A percentile compares a stretch with the other conserved stretches of the same genome.
These are phyloP conservation scores for Kluyveromyces dobzhanskii DNA, from an alignment of 805 yeast genomes.

Conservation along the genomic window DNA sequence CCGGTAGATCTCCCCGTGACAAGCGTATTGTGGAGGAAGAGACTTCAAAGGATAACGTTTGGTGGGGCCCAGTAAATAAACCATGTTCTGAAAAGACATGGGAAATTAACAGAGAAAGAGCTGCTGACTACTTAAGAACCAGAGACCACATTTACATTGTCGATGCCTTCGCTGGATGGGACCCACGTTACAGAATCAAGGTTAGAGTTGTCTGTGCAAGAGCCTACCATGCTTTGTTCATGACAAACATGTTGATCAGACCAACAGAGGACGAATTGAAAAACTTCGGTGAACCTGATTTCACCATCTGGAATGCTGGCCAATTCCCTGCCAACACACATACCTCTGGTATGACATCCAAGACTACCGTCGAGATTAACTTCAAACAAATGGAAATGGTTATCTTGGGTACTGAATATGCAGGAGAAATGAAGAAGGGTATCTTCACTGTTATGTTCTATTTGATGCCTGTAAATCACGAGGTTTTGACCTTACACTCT, in stretches of 20 bases:
- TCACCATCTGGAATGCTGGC: slow-evolving; percentile 97
- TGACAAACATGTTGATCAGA: slow-evolving; percentile 96
- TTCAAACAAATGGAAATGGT: slow-evolving; percentile 98
- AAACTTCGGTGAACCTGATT: slow-evolving; percentile 93
- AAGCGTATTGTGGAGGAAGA: slow-evolving; percentile 95
- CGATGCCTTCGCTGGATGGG: slow-evolving; percentile 99
- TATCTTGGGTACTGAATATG: slow-evolving; percentile 96
- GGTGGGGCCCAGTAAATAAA: slow-evolving; percentile 99
- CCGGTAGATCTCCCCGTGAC: slow-evolving; percentile 98
- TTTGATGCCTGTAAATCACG: slow-evolving; percentile 90
- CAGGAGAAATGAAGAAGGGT: slow-evolving; percentile 99
- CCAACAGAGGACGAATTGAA: slow-evolving; percentile 86
- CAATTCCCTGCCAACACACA: slow-evolving; percentile 96
- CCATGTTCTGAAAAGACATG: slow-evolving; percentile 90
- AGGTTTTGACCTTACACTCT: slow-evolving; percentile 89
- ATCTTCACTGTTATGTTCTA: slow-evolving; percentile 98
- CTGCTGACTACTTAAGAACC: slow-evolving; percentile 92
- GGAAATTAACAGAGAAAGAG: slow-evolving; percentile 93
- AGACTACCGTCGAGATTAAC: slow-evolving; percentile 92
- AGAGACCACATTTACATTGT: slow-evolving; percentile 89
- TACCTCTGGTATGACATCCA: slow-evolving; percentile 95
- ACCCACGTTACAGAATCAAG: slow-evolving; percentile 92
- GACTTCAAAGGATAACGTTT: slow-evolving; percentile 70
- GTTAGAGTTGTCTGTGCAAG: slow-evolving; percentile 95
- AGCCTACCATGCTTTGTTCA: slow-evolving; percentile 95